These are phyloP conservation scores for Cymodocea nodosa DNA, from an alignment of 116 monocot genomes.

Conservation along the genomic window DNA sequence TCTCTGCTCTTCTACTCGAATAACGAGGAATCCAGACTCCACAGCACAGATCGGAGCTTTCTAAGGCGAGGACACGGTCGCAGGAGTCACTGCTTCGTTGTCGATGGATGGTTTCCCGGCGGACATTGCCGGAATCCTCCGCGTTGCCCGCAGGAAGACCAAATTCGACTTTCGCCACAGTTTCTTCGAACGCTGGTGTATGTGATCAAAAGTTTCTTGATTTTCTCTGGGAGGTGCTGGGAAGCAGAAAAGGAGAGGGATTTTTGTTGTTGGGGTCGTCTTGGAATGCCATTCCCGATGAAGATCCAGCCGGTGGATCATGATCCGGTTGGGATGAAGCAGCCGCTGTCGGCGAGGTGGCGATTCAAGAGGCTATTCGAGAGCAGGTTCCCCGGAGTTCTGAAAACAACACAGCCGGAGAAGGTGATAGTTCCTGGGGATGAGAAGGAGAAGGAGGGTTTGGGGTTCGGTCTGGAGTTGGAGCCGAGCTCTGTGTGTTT, in stretches of 20 bases:
- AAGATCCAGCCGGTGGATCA: conserved; percentile 47
- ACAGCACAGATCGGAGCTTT: background rate
- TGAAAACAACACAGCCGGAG: conserved; percentile 9
- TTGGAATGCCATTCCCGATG: conserved; percentile 41
- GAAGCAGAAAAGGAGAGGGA: background rate
- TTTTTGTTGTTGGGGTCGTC: background rate
- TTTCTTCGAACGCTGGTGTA: background rate
- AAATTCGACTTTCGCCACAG: background rate
- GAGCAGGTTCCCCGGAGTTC: conserved; percentile 25
- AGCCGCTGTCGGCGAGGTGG: conserved; percentile 15
- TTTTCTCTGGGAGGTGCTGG: background rate
- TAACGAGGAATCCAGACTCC: background rate
- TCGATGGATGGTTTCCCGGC: background rate
- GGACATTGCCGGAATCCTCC: conserved; percentile 1
- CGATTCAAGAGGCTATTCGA: conserved; percentile 50
- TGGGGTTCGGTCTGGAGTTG: conserved; percentile 11
- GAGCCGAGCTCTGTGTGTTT: conserved; percentile 70
- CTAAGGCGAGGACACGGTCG: too few species aligned
- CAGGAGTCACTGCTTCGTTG: too few species aligned
- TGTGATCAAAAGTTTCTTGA: background rate
- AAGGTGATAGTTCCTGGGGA: background rate
- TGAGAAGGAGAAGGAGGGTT: conserved; percentile 2
- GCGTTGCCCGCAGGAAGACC: background rate
- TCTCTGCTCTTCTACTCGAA: background rate
- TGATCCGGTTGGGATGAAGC: conserved; percentile 9